Base-by-base conservation (phyloP, 768 basidiomycete species). In the Agaricus sinodeliciosus region DNA sequence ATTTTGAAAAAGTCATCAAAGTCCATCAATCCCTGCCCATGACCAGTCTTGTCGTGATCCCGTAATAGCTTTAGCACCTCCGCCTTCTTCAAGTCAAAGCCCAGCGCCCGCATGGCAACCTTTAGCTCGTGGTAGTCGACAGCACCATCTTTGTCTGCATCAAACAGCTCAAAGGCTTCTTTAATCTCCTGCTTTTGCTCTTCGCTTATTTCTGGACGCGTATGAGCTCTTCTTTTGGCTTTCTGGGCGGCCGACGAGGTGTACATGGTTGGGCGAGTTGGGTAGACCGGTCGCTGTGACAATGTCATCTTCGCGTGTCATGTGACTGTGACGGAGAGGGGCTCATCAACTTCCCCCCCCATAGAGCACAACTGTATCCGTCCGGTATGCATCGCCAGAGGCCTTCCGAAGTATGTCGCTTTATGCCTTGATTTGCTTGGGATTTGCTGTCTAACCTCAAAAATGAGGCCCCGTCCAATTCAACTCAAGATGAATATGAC, bases 61-160 rank as follows among this genome's bases (percentile, higher is more conserved):
- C 93, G 75, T 49, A 99, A 74, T 26, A 97, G 78, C 68, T 97
- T 98, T 60, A 99, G 72, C 40, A 99, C 94, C 68, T 99, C 96
- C 0, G 92, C 92, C 73, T 98, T 99, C 77, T 98, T 98, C 72
- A 96, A 67, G 67, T 98, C 96, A 66, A 98, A 98, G 1, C 96
- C 96, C 54, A 99, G 72, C 1, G 96, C 96, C 42, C 96, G 81
- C 91, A 99, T 94, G 48, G 95, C 94, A 62, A 99, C 96, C 69
- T 98, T 99, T 62, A 98, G 80, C 66, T 99, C 96, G 72, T 99
- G 96, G 70, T 98, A 98, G 72, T 97, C 96, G 52, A 98, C 76
- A 48, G 80, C 84, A 31, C 91, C 91, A 64, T 99, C 96, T 75
- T 97, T 96, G 78, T 99, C 96, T 42, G 94, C 90, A 72, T 99